phyloP scores from a whole-genome alignment of 768 basidiomycete species.

The Trametes cubensis region DNA sequence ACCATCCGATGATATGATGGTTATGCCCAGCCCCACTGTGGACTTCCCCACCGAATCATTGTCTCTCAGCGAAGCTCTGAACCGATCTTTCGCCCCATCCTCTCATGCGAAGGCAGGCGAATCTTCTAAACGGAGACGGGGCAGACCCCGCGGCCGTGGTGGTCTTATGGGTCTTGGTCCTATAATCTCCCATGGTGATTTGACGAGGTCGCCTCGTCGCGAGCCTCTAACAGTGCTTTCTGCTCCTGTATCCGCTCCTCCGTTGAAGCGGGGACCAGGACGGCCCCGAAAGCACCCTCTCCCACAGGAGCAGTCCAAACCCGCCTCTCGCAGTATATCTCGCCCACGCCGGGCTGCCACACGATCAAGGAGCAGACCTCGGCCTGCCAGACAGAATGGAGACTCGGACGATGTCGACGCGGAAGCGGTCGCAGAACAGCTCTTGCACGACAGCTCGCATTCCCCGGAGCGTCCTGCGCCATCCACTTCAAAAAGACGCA shows the following conservation, averaged over 20 bases:
- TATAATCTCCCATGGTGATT: neutral
- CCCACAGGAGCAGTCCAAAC: neutral
- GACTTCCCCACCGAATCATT: neutral
- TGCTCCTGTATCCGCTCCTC: neutral
- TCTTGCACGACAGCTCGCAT: neutral
- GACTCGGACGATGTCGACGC: constrained; percentile 1
- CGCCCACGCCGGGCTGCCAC: neutral
- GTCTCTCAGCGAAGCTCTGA: constrained; percentile 13
- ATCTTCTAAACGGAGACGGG: neutral
- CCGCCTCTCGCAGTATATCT: neutral
- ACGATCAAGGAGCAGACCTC: neutral
- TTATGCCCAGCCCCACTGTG: neutral
- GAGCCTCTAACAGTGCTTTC: neutral
- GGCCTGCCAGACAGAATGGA: neutral
- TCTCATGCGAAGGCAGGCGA: too few species aligned
- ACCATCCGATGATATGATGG: neutral
- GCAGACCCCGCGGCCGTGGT: constrained; percentile 7
- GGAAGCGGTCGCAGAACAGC: neutral
- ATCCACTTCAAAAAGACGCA: neutral
- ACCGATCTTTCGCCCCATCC: constrained; percentile 1
- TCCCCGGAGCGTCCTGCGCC: neutral
- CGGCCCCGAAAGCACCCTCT: constrained; percentile 16
- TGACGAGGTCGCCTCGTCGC: neutral
- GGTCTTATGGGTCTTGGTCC: neutral
- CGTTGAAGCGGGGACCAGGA: constrained; percentile 10